phyloP scores from a whole-genome alignment of 371 early-diverging fungal species.

The Rhizopus delemar region DNA sequence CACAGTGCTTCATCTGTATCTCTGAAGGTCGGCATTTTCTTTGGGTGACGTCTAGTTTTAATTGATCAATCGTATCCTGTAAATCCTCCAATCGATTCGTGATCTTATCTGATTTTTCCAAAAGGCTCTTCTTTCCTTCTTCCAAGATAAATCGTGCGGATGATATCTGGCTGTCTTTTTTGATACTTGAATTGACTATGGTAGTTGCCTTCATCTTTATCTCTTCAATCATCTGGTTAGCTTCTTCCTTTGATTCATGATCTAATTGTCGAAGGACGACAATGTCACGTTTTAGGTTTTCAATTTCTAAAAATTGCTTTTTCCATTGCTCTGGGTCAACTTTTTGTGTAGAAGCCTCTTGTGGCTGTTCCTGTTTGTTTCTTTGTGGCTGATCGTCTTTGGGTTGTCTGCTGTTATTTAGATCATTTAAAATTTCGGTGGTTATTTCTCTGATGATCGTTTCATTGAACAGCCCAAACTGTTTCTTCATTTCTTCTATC shows the following conservation, averaged over 20 bases:
- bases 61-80: conserved; percentile 72
- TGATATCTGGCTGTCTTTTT: conserved; percentile 28
- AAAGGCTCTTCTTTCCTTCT: conserved; percentile 65
- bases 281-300: conserved; percentile 53
- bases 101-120: conserved; percentile 61
- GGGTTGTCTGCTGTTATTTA: not conserved
- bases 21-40: conserved; percentile 72
- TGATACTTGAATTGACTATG: conserved; percentile 14
- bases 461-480: conserved; percentile 39
- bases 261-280: conserved; percentile 64
- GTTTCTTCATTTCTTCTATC: conserved; percentile 37
- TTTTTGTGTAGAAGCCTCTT: not conserved
- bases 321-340: conserved; percentile 12
- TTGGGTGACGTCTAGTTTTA: conserved; percentile 76
- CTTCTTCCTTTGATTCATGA: conserved; percentile 51
- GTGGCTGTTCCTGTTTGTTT: not conserved
- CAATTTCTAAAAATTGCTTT: conserved; percentile 34
- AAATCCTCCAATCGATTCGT: conserved; percentile 70
- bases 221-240: conserved; percentile 37
- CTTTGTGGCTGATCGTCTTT: too few relatives aligned
- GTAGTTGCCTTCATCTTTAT: conserved; percentile 46
- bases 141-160: conserved; percentile 54
- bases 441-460: conserved; percentile 53
- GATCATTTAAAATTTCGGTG: not conserved
- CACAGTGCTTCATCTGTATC: conserved; percentile 60